Base-by-base conservation (phyloP, 73 alveolate species). In the Stentor coeruleus region DNA sequence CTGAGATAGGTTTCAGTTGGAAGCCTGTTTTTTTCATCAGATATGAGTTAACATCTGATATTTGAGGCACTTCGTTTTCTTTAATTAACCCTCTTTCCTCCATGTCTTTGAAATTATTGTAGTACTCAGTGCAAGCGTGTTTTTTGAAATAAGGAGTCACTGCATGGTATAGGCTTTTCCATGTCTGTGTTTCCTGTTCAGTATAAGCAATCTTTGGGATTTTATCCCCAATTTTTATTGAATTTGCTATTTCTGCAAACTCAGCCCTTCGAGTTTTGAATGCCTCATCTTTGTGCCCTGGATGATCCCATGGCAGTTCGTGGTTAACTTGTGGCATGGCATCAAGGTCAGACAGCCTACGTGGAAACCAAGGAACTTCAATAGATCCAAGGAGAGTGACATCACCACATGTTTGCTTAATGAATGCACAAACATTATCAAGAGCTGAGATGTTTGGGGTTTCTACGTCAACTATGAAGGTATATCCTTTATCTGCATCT, bases 291-390 rank as follows among this genome's bases (percentile, higher is more conserved):
- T 15, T 28, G 35, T 20, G 35, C 49, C 81, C 81, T 57, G 73
- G 73, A 57, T 57, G 73, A 57, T 57, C 73, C 1, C 28, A 31
- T 1, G 15, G 73, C 28, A 57, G 73, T 20, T n/a, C 35, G 35
- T 31, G 15, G 28, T 20, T 31, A 20, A 57, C 35, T 31, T 57
- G 73, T 57, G 15, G 73, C 73, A 57, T 57, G 26, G 59, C 66
- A 74, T 88, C 90, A 38, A 91, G 41, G 76, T 91, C 96, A 30
- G 41, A 4, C 31, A 84, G 3, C 0, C 59, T 59, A 2, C 87
- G 83, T 30, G 96, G 96, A 84, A 91, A 91, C 93, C 92, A 91
- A 2, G 96, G 96, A 0, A 90, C 96, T 39, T 84, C 90, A 1
- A 35, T 3, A 0, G 55, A 4, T 30, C 84, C 81, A 15, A 66